A percentile compares a stretch with the other conserved stretches of the same genome.
phyloP scores from a whole-genome alignment of 345 rosid genomes.

The Corchorus olitorius region DNA sequence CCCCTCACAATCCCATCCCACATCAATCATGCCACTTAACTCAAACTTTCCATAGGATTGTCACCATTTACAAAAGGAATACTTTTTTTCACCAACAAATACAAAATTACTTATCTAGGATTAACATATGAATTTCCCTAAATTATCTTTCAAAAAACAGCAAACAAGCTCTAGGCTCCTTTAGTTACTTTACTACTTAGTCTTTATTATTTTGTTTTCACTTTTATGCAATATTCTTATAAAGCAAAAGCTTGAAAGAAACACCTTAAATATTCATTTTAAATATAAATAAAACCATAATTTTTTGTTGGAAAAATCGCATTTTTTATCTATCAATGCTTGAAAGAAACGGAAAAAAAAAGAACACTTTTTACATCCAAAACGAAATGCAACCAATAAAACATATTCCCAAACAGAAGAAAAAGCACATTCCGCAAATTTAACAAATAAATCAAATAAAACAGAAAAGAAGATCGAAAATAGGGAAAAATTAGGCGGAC shows the following conservation, averaged over 20 bases:
- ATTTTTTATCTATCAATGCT: background rate
- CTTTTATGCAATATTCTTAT: background rate
- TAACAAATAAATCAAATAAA: background rate
- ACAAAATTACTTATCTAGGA: too few species aligned
- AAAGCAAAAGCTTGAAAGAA: background rate
- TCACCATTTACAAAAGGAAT: background rate
- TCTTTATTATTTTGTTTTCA: background rate
- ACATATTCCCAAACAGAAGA: background rate
- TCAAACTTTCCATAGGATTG: background rate
- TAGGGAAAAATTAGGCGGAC: constrained; percentile 29
- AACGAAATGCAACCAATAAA: background rate
- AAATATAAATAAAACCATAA: background rate
- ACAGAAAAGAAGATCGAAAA: background rate
- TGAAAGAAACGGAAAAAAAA: background rate
- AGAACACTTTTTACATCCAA: background rate
- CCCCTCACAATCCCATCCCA: constrained; percentile 5
- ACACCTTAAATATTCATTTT: background rate
- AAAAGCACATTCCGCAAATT: background rate
- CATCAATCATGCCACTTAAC: background rate
- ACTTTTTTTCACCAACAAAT: too few species aligned
- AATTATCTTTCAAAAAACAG: too few species aligned
- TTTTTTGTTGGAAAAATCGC: background rate
- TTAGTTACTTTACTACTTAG: too few species aligned
- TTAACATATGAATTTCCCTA: too few species aligned
- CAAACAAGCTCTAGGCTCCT: too few species aligned